These are phyloP conservation scores for Fusarium nisikadoi DNA, from an alignment of 2,329 filamentous ascomycete genomes.

Conservation along the genomic window DNA sequence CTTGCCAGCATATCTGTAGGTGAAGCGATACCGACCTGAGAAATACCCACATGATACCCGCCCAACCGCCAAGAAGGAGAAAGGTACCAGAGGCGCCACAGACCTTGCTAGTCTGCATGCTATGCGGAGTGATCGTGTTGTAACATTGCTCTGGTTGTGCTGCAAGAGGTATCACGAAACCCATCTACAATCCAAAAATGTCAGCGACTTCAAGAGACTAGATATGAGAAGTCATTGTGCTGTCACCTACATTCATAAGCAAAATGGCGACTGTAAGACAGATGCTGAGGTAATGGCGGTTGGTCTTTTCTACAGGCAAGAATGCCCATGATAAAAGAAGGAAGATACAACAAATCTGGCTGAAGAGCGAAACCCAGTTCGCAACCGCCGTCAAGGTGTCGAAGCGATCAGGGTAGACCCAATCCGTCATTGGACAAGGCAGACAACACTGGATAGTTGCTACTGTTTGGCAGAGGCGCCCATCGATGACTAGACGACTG, in stretches of 20 bases:
- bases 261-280: slow-evolving; percentile 81
- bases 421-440: slow-evolving; percentile 88
- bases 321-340: slow-evolving; percentile 82
- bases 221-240: not conserved
- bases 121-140: slow-evolving; percentile 90
- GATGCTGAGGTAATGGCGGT: slow-evolving; percentile 92
- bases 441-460: slow-evolving; percentile 77
- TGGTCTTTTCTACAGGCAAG: slow-evolving; percentile 87
- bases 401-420: slow-evolving; percentile 73
- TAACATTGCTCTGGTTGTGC: slow-evolving; percentile 83
- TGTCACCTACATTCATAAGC: slow-evolving; percentile 78
- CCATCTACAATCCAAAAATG: slow-evolving; percentile 66
- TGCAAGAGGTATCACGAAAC: slow-evolving; percentile 89
- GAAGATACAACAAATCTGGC: slow-evolving; percentile 77
- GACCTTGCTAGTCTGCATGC: slow-evolving; percentile 83
- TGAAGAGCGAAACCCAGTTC: slow-evolving; percentile 85
- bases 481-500: slow-evolving; percentile 61
- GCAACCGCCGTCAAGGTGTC: slow-evolving; percentile 69
- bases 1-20: slow-evolving; percentile 97
- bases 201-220: slow-evolving; percentile 25
- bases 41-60: slow-evolving; percentile 89
- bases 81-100: slow-evolving; percentile 92
- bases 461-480: slow-evolving; percentile 63
- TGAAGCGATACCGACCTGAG: slow-evolving; percentile 91
- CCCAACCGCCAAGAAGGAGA: slow-evolving; percentile 86